phyloP scores from a whole-genome alignment of 2,329 filamentous ascomycete genomes.

The Pseudogymnoascus destructans region DNA sequence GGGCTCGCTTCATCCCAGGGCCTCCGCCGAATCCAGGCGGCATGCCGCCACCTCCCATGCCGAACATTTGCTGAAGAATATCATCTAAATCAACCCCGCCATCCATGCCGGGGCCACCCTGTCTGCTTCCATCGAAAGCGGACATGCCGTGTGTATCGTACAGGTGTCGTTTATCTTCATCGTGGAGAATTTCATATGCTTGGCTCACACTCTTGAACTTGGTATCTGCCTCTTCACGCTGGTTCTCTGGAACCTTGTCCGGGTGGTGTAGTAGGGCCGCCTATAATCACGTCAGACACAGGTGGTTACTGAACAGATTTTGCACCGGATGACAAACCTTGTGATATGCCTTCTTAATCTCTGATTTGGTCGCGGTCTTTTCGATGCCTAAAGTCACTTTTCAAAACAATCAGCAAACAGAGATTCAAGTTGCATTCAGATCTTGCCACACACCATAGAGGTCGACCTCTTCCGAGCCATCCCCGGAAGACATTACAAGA shows the following conservation, averaged over 20 bases:
- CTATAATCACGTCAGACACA: slow-evolving; percentile 32
- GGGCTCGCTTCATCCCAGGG: slow-evolving; percentile 43
- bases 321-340: slow-evolving; percentile 46
- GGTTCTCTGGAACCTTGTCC: slow-evolving; percentile 83
- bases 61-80: slow-evolving; percentile 86
- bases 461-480: slow-evolving; percentile 33
- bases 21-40: slow-evolving; percentile 24
- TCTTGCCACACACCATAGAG: slow-evolving; percentile 33
- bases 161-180: slow-evolving; percentile 82
- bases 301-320: slow-evolving; percentile 8
- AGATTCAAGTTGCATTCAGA: background rate
- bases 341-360: slow-evolving; percentile 93
- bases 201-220: slow-evolving; percentile 89
- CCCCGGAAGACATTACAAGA: slow-evolving; percentile 22
- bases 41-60: slow-evolving; percentile 46
- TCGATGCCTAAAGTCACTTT: slow-evolving; percentile 68
- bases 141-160: slow-evolving; percentile 96
- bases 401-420: slow-evolving; percentile 21
- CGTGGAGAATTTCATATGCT: slow-evolving; percentile 94
- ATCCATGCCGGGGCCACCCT: slow-evolving; percentile 45
- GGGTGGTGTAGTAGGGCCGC: slow-evolving; percentile 81
- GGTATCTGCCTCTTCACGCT: slow-evolving; percentile 72
- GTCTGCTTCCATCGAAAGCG: slow-evolving; percentile 69
- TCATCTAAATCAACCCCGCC: slow-evolving; percentile 80
- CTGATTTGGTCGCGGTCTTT: slow-evolving; percentile 56